A percentile compares a stretch with the other conserved stretches of the same genome.
phyloP scores from a whole-genome alignment of 75 land plant genomes.

The Picea glauca region DNA sequence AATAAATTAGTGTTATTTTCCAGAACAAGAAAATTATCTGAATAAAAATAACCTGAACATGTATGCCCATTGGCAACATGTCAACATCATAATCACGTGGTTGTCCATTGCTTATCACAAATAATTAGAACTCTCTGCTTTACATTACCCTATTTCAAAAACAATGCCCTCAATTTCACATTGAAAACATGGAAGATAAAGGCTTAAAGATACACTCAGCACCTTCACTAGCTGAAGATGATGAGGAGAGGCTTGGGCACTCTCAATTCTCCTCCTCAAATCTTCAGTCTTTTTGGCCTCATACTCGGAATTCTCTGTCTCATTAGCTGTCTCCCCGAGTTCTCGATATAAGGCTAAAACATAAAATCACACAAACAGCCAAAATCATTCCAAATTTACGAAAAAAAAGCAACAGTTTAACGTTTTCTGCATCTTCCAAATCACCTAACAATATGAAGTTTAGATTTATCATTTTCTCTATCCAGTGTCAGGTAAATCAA shows the following conservation, averaged over 20 bases:
- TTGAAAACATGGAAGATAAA: no score
- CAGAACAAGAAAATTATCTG: no score
- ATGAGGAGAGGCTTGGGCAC: slow-evolving; percentile 53
- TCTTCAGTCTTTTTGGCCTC: slow-evolving; percentile 73
- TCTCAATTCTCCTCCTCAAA: slow-evolving; percentile 60
- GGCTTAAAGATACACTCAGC: background rate
- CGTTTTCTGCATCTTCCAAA: background rate
- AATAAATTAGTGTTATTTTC: no score
- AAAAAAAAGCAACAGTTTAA: background rate
- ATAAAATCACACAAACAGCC: background rate
- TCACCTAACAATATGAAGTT: background rate
- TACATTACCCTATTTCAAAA: no score
- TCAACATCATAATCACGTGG: no score
- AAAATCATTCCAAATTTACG: background rate
- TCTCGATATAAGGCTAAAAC: slow-evolving; percentile 69
- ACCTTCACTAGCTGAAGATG: slow-evolving; percentile 68
- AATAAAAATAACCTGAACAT: no score
- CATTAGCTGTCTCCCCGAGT: slow-evolving; percentile 69
- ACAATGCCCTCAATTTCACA: no score
- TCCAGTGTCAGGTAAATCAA: background rate
- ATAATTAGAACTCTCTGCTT: no score
- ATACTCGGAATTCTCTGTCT: slow-evolving; percentile 70
- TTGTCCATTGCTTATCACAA: no score
- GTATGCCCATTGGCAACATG: no score
- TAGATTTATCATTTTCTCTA: background rate